Base-by-base conservation (phyloP, 2,329 filamentous ascomycete species). In the Pestalotiopsis fici region DNA sequence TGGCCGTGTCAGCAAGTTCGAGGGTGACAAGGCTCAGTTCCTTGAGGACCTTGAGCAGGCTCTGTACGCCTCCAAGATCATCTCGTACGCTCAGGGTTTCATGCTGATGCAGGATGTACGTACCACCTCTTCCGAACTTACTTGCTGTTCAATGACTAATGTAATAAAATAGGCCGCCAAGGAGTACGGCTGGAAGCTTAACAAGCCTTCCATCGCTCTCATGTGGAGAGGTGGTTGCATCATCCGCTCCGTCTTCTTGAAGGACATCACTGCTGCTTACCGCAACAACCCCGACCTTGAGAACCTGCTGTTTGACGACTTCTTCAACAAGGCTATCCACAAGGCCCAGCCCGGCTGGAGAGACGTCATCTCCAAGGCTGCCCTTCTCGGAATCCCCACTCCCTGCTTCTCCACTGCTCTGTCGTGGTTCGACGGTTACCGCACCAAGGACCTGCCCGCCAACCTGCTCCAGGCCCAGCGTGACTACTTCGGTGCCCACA, bases 201-300 rank as follows among this genome's bases (percentile, higher is more conserved):
- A 99, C 92, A 98, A 98, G 92, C 96, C 96, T 73, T 97, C 97
- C 77, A 99, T 99, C 79, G 96, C 96, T 76, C 92, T 99, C 80
- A 99, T 99, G 96, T 99, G 96, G 96, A 94, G 96, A 82, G 96
- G 96, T 86, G 96, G 96, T 76, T 99, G 96, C 90, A 99, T 99
- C 78, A 99, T 99, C 86, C 95, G 96, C 83, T 98, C 96, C 73
- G 96, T 99, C 80, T 99, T 99, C 94, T 87, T 99, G 74, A 98
- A 98, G 91, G 95, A 99, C 83, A 99, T 99, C 85, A 99, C 96
- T 76, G 91, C 91, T 73, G 96, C 96, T 65, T 99, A 98, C 90
- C 95, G 95, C 85, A 90, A 89, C 75, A 91, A 98, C 87, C 93
- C 94, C 73, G 92, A 98, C 73, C 92, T 99, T 73, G 92, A 98